Evolutionary conservation across 192 early-diverging fungal species (phyloP), one percentile per base, ranked within the genome.

Genomic region (Spizellomyces punctatus): DNA sequence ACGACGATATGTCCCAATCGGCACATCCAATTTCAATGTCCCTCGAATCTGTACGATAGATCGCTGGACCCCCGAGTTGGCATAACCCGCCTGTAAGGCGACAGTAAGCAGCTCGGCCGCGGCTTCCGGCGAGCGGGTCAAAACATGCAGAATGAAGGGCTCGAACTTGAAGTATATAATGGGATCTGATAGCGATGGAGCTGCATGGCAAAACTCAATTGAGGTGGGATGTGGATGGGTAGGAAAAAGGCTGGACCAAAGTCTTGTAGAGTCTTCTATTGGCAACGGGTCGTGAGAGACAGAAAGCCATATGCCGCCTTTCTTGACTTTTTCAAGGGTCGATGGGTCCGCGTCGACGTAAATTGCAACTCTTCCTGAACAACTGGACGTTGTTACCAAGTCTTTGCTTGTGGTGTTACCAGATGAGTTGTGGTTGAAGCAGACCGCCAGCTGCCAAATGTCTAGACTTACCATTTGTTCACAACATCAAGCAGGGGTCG

Each of bases 141-240:
- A 22, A 10, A 67, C 66, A 16, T 67, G 66, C 21, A 67, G 21
- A 7, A 67, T 67, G 52, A 67, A 56, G 4, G 66, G 66, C 46
- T 67, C 66, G 54, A 67, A 67, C 36, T 67, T 67, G 50, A 67
- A 67, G 21, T 67, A 67, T 10, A 67, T 41, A 54, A 67, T 67
- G 50, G 66, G 66, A 16, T 49, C 43, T 19, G 12, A 14, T 19
- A 57, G 42, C 5, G 17, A 16, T 5, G 42, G 14, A 4, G 12
- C 4, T 12, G 12, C 12, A 19, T 0, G 12, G 50, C 50, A 54
- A 54, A 54, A 54, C 14, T 12, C 12, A 19, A n/a, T n/a, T 21
- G 21, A 10, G 9, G n/a, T 58, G 47, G 36, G 50, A 6, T 56
- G 5, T 44, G 64, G 44, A 41, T 62, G 60, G 36, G 17, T 62